These are phyloP conservation scores for Chaetomium tenue DNA, from an alignment of 495 filamentous ascomycete genomes.

Conservation along the genomic window DNA sequence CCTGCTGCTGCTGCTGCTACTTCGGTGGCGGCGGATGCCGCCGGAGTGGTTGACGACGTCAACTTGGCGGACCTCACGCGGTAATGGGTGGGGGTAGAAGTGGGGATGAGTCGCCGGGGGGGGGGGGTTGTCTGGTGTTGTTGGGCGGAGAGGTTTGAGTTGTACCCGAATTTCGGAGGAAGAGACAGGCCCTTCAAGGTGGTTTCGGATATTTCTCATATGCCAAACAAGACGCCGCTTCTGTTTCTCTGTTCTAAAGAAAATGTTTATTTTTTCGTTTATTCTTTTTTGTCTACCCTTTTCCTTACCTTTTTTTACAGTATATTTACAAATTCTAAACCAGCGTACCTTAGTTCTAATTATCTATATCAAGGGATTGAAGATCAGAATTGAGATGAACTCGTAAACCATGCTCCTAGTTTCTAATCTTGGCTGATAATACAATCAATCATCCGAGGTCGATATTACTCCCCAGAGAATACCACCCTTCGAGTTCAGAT, in stretches of 20 bases:
- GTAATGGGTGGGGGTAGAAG: conserved; percentile 21
- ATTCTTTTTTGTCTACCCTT: background rate
- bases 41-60: conserved; percentile 12
- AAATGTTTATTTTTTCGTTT: background rate
- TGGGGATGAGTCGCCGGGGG: background rate
- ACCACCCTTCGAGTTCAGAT: background rate
- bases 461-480: no score
- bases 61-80: conserved; percentile 35
- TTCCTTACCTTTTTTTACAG: background rate
- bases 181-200: background rate
- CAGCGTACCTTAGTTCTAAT: background rate
- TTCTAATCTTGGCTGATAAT: background rate
- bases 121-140: background rate
- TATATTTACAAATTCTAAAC: background rate
- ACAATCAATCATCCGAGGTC: background rate
- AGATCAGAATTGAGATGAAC: background rate
- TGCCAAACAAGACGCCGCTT: background rate
- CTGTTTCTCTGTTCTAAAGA: background rate
- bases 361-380: background rate
- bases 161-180: background rate
- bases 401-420: background rate
- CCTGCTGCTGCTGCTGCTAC: conserved; percentile 9
- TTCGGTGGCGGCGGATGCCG: conserved; percentile 15
- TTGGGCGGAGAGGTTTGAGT: background rate
- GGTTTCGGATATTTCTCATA: background rate